Conservation (phyloP, 805 yeast genomes). For the Candida lessepsii region DNA sequence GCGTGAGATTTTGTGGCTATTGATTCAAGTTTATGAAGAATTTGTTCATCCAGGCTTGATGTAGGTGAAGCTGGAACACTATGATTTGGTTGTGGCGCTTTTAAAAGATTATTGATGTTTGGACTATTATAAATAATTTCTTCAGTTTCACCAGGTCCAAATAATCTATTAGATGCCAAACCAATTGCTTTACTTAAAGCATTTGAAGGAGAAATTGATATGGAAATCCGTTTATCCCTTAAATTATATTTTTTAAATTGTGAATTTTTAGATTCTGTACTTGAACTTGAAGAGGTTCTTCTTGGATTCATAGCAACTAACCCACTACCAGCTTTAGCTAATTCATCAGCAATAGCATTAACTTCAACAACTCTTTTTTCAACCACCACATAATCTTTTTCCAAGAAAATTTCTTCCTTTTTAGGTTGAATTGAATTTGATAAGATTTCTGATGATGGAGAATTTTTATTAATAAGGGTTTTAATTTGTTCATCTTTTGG, state of each 20-base stretch:
- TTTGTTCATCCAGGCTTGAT: conserved; percentile 32
- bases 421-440: conserved; percentile 17
- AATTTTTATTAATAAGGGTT: conserved; percentile 39
- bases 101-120: conserved; percentile 25
- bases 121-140: conserved; percentile 18
- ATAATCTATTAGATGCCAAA: conserved; percentile 81
- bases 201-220: conserved; percentile 76
- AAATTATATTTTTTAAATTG: conserved; percentile 36
- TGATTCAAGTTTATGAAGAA: conserved; percentile 55
- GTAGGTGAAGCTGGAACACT: neutral
- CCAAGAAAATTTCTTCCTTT: conserved; percentile 52
- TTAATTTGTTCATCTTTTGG: conserved; percentile 46
- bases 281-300: conserved; percentile 27
- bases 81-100: conserved; percentile 12
- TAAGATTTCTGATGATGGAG: conserved; percentile 33
- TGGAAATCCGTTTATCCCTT: conserved; percentile 62
- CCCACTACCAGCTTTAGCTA: conserved; percentile 61
- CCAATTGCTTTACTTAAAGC: conserved; percentile 87
- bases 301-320: conserved; percentile 45
- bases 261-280: conserved; percentile 11
- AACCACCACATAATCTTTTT: conserved; percentile 88
- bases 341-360: conserved; percentile 91
- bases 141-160: conserved; percentile 45
- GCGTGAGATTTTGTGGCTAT: conserved; percentile 91
- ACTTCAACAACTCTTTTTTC: conserved; percentile 95